phyloP scores from a whole-genome alignment of 352 stramenopile genomes.

The Globisporangium viniferum region DNA sequence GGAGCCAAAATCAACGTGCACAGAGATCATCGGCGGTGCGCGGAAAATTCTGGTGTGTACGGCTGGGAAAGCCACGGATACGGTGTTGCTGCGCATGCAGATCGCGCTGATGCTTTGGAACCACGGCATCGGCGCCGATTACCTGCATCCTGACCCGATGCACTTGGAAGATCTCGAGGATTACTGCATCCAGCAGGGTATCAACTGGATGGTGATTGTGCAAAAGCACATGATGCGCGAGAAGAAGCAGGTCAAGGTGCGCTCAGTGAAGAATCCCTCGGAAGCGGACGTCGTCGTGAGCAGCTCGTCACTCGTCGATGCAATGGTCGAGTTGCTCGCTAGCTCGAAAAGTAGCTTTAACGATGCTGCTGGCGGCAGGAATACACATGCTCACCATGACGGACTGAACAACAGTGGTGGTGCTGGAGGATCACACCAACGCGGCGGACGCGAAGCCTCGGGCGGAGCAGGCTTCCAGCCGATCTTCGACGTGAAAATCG shows the following conservation, averaged over 20 bases:
- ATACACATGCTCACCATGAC: constrained; percentile 7
- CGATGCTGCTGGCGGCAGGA: constrained; percentile 10
- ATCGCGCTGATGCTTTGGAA: constrained; percentile 75
- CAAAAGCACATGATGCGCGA: constrained; percentile 81
- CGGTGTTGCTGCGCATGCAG: constrained; percentile 73
- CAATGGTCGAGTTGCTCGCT: constrained; percentile 47
- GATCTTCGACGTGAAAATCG: constrained; percentile 73
- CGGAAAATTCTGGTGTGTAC: constrained; percentile 77
- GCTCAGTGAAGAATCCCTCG: constrained; percentile 59
- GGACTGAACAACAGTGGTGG: constrained; percentile 10
- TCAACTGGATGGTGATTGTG: constrained; percentile 85
- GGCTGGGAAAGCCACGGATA: constrained; percentile 66
- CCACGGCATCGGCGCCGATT: constrained; percentile 71
- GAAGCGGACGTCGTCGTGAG: constrained; percentile 71
- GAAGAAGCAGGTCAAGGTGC: constrained; percentile 85
- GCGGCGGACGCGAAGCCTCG: constrained; percentile 21
- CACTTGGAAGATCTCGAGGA: constrained; percentile 82
- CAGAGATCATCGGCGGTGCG: constrained; percentile 35
- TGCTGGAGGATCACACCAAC: constrained; percentile 20
- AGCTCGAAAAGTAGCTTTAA: constrained; percentile 15
- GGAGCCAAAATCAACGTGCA: constrained; percentile 33
- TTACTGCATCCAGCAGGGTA: constrained; percentile 71
- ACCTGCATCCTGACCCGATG: constrained; percentile 76
- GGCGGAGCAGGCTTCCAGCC: constrained; percentile 34
- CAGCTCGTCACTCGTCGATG: constrained; percentile 60